phyloP scores from a whole-genome alignment of 1,139 yeast genomes.

The Pneumocystis carinii region DNA sequence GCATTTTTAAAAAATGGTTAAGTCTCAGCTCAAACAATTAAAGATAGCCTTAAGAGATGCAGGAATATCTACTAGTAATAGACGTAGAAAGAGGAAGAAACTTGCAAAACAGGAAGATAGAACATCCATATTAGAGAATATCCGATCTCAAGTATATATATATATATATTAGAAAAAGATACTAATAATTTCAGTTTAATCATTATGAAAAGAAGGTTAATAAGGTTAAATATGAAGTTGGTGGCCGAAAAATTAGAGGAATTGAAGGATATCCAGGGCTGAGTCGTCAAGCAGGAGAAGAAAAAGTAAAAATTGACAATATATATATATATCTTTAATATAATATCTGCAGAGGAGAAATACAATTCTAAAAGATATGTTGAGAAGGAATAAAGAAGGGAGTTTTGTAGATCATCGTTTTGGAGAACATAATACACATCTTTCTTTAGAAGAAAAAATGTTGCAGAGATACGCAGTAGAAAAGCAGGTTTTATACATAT shows the following conservation, averaged over 20 bases:
- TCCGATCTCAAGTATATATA: slow-evolving; percentile 35
- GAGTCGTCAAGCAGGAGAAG: slow-evolving; percentile 64
- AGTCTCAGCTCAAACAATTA: slow-evolving; percentile 1
- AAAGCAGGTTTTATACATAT: slow-evolving; percentile 34
- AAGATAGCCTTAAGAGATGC: neutral
- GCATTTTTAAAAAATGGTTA: neutral
- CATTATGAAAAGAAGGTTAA: slow-evolving; percentile 73
- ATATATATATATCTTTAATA: neutral
- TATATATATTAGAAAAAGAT: slow-evolving; percentile 42
- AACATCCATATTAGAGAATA: neutral
- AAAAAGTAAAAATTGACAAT: slow-evolving; percentile 21
- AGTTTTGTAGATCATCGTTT: slow-evolving; percentile 75
- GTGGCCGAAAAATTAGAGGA: slow-evolving; percentile 42
- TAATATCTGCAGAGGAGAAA: slow-evolving; percentile 33
- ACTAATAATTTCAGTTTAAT: slow-evolving; percentile 66
- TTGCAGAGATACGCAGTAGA: slow-evolving; percentile 85
- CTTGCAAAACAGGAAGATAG: neutral
- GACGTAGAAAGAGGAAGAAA: slow-evolving; percentile 32
- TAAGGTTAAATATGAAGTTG: slow-evolving; percentile 50
- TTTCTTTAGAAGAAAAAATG: slow-evolving; percentile 86
- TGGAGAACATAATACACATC: slow-evolving; percentile 62
- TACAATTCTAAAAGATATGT: slow-evolving; percentile 51
- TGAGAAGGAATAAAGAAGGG: slow-evolving; percentile 55
- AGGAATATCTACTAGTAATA: slow-evolving; percentile 14
- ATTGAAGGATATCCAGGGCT: slow-evolving; percentile 62